Conservation (phyloP, 2,329 filamentous ascomycete genomes). For the Sporothrix curviconia region DNA sequence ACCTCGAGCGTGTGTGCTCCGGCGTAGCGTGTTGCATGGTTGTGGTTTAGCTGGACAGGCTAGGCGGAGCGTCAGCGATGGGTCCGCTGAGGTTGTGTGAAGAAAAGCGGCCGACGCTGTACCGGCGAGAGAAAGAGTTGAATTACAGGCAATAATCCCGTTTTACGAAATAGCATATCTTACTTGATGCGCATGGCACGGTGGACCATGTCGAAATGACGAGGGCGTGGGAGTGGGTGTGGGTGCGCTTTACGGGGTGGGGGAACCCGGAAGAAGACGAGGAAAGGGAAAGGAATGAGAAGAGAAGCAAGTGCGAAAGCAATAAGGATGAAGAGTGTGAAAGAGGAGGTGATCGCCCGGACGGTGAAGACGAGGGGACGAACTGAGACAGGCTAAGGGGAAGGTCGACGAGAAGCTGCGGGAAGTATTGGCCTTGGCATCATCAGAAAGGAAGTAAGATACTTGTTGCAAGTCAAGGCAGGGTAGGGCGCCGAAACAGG, state of each 20-base stretch:
- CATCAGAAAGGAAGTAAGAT: too few relatives aligned
- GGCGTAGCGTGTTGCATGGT: conserved; percentile 10
- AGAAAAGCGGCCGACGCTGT: not conserved
- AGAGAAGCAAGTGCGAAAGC: not conserved
- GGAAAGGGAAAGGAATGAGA: not conserved
- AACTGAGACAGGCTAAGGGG: too few relatives aligned
- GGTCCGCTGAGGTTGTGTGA: not conserved
- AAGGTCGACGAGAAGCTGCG: too few relatives aligned
- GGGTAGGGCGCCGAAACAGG: too few relatives aligned
- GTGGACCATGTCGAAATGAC: conserved; percentile 6
- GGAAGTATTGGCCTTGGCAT: too few relatives aligned
- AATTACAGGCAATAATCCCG: too few relatives aligned
- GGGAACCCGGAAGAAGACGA: not conserved
- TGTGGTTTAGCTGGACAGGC: not conserved
- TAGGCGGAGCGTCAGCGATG: conserved; percentile 9
- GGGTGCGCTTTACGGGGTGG: not conserved
- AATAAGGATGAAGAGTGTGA: not conserved
- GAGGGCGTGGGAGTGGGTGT: conserved; percentile 9
- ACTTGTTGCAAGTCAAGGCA: too few relatives aligned
- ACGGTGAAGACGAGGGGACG: too few relatives aligned
- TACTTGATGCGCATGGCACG: not conserved
- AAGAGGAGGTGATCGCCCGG: too few relatives aligned
- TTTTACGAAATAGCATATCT: not conserved
- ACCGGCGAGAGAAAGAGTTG: not conserved
- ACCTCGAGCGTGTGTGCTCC: conserved; percentile 16